phyloP scores from a whole-genome alignment of 495 filamentous ascomycete genomes.

The Amorphotheca resinae region DNA sequence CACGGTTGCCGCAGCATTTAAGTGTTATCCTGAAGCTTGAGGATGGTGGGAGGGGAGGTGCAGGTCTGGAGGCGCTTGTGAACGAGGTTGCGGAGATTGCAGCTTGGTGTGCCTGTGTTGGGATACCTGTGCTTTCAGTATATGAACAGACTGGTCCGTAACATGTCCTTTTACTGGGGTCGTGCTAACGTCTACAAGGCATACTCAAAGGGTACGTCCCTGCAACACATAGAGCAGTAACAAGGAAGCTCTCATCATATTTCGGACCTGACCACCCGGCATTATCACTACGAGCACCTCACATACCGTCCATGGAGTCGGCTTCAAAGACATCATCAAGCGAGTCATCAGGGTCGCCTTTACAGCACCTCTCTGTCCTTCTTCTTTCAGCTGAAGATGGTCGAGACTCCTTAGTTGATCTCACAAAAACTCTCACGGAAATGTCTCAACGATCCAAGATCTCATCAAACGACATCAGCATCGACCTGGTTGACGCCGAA shows the following conservation, averaged over 20 bases:
- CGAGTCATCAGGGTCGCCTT: constrained; percentile 9
- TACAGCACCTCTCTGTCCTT: constrained; percentile 59
- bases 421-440: constrained; percentile 86
- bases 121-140: constrained; percentile 72
- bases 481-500: constrained; percentile 83
- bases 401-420: constrained; percentile 82
- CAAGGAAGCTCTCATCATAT: constrained; percentile 65
- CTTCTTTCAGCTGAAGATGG: constrained; percentile 82
- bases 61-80: constrained; percentile 65
- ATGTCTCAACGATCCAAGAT: constrained; percentile 89
- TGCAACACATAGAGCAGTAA: constrained; percentile 59
- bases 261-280: constrained; percentile 60
- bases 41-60: constrained; percentile 49
- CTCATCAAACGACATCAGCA: constrained; percentile 60
- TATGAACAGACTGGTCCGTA: constrained; percentile 79
- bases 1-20: constrained; percentile 66
- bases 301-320: constrained; percentile 44
- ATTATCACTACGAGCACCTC: constrained; percentile 65
- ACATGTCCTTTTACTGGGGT: background rate
- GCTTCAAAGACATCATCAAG: constrained; percentile 20
- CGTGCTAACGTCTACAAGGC: constrained; percentile 36
- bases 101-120: constrained; percentile 81
- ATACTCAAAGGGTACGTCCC: constrained; percentile 75
- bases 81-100: constrained; percentile 82
- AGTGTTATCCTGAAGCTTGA: constrained; percentile 75